These are phyloP conservation scores for Sporobolomyces pararoseus DNA, from an alignment of 768 basidiomycete genomes.

Conservation along the genomic window DNA sequence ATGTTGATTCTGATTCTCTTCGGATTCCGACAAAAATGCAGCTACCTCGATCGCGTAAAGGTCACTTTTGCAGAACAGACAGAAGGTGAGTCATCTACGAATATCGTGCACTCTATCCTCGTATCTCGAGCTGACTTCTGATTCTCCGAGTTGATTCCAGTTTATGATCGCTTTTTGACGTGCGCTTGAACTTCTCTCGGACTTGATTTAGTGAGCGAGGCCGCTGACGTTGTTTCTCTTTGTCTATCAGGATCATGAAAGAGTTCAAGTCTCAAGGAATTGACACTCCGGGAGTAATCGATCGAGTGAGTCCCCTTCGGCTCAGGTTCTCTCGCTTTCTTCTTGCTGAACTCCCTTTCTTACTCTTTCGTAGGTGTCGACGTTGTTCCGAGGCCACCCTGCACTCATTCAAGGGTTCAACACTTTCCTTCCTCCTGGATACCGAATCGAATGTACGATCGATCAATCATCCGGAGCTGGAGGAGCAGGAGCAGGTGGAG, in stretches of 20 bases:
- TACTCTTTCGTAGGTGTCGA: constrained; percentile 56
- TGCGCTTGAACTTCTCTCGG: background rate
- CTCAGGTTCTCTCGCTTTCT: background rate
- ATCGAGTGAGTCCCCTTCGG: constrained; percentile 56
- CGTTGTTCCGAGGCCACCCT: constrained; percentile 86
- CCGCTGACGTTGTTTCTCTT: no score
- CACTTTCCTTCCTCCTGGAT: constrained; percentile 90
- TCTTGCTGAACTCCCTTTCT: background rate
- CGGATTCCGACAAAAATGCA: background rate
- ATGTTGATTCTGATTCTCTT: background rate
- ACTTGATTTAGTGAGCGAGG: no score
- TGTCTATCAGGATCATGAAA: constrained; percentile 77
- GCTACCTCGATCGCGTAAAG: constrained; percentile 49
- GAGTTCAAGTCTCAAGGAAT: constrained; percentile 99
- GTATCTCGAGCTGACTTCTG: background rate
- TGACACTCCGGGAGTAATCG: constrained; percentile 95
- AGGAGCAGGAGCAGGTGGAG: constrained; percentile 15
- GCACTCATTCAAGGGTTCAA: constrained; percentile 94
- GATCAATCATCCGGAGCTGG: constrained; percentile 8
- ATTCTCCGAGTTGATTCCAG: constrained; percentile 1
- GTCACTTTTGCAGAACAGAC: constrained; percentile 45
- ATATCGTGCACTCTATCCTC: no score
- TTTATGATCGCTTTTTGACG: constrained; percentile 42
- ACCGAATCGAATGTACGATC: constrained; percentile 69
- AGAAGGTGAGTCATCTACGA: constrained; percentile 34